Evolutionary conservation across 768 basidiomycete genomes (phyloP).

Genomic region (Mycena capillaripes): DNA sequence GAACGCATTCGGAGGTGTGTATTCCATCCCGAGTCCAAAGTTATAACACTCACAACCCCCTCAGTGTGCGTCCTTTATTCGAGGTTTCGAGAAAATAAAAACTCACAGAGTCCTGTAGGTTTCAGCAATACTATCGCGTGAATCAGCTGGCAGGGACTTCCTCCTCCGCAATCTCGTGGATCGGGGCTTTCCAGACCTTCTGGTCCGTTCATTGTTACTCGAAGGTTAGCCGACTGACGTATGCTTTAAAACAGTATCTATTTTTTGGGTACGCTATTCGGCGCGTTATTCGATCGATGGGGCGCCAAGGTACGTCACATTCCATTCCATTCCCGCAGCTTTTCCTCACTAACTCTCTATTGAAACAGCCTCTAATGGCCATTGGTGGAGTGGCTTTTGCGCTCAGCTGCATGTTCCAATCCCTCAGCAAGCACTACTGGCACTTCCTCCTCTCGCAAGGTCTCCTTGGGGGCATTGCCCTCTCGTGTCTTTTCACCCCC

Average conservation of each 20-base stretch:
- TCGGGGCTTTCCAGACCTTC: slow-evolving; percentile 42
- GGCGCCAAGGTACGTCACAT: slow-evolving; percentile 29
- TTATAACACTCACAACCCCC: not conserved
- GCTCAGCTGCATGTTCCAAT: slow-evolving; percentile 24
- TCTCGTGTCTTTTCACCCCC: slow-evolving; percentile 37
- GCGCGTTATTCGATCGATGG: slow-evolving; percentile 35
- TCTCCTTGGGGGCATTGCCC: slow-evolving; percentile 60
- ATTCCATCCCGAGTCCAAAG: not conserved
- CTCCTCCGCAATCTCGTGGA: slow-evolving; percentile 43
- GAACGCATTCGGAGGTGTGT: slow-evolving; percentile 38
- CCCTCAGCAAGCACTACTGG: slow-evolving; percentile 56
- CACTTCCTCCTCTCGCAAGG: slow-evolving; percentile 71
- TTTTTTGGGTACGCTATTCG: slow-evolving; percentile 37
- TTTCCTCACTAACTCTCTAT: not conserved
- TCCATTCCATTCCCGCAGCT: not conserved
- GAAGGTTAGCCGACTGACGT: not conserved
- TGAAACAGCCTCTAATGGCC: slow-evolving; percentile 16
- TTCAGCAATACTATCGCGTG: slow-evolving; percentile 41
- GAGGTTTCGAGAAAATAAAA: too few species aligned
- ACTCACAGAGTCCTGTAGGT: slow-evolving; percentile 17
- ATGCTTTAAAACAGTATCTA: slow-evolving; percentile 26
- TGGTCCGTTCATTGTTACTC: slow-evolving; percentile 25
- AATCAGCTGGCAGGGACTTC: slow-evolving; percentile 39
- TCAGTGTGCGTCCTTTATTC: slow-evolving; percentile 6
- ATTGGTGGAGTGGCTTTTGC: slow-evolving; percentile 21